Evolutionary conservation across 148 eudicot genomes (phyloP).

Genomic region (Spergularia bocconei): DNA sequence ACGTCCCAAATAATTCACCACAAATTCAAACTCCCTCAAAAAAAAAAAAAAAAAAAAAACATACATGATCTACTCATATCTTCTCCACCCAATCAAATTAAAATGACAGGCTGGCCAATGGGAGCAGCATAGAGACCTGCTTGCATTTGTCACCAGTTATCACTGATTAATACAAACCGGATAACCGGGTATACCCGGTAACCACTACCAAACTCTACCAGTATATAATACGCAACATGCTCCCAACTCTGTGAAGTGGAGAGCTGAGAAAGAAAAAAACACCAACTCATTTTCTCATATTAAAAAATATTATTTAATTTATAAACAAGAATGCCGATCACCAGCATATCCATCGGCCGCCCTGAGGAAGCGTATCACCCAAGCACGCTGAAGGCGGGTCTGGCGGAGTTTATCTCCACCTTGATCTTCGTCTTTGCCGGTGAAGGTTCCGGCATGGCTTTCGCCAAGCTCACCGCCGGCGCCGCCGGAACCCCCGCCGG

Average conservation of each 20-base stretch:
- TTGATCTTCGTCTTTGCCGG: slow-evolving; percentile 50
- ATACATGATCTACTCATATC: background rate
- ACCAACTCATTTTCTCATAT: no score
- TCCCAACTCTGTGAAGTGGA: slow-evolving; percentile 18
- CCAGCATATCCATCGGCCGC: slow-evolving; percentile 26
- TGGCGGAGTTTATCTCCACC: slow-evolving; percentile 49
- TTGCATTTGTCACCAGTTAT: background rate
- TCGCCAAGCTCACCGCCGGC: slow-evolving; percentile 38
- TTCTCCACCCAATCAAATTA: slow-evolving; percentile 14
- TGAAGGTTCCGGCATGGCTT: slow-evolving; percentile 53
- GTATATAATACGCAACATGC: slow-evolving; percentile 5
- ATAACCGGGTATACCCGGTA: slow-evolving; percentile 21
- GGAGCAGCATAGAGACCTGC: no score
- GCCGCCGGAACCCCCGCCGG: slow-evolving; percentile 50
- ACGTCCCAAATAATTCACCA: slow-evolving; percentile 2
- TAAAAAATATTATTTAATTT: no score
- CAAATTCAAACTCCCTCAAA: background rate
- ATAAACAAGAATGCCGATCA: slow-evolving; percentile 32
- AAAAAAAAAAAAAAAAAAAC: background rate
- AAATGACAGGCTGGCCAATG: slow-evolving; percentile 27
- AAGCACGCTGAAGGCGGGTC: slow-evolving; percentile 33
- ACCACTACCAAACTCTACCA: background rate
- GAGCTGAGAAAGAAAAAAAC: background rate
- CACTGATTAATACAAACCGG: slow-evolving; percentile 7
- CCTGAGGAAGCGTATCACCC: slow-evolving; percentile 39